Base-by-base conservation (phyloP, 768 basidiomycete genomes). In the Hemileccinum rubropunctum region DNA sequence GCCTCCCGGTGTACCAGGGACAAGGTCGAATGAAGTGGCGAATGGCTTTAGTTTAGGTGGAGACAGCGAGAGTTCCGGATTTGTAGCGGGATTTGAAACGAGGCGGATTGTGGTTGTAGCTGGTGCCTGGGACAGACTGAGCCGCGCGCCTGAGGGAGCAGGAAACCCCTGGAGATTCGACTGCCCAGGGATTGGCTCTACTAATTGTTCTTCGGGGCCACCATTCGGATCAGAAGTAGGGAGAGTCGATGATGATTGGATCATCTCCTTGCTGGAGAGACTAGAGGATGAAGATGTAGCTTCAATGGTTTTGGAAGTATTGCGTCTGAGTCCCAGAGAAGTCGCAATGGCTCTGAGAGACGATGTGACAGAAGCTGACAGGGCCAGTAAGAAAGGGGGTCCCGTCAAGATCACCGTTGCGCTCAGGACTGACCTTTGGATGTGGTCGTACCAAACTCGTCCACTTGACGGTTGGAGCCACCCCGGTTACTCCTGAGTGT, bases 291-390 rank as follows among this genome's bases (percentile, higher is more conserved):
- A 69, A 10, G 70, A 66, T 11, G 54, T 36, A 0, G 53, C 48
- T 26, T 26, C 42, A 15, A 30, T 38, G 30, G 42, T 40, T 45
- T 63, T 60, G 26, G 55, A 51, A 26, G 23, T 26, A 32, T 69
- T 63, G 26, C 82, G 82, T 65, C 83, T 88, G 58, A 90, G 75
- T 35, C 86, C 85, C 26, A 89, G 72, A 12, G 89, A 88, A 36
- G 73, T 83, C n/a, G 86, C 90, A 36, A 92, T 72, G 0, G 85
- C 82, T 63, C 77, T 85, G 53, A 93, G 77, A 33, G 90, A 91
- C 1, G 88, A 88, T 38, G 75, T 71, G 14, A 90, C 79, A n/a
- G 80, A 76, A 33, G 73, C 81, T 86, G 64, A 30, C 53, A 53
- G 42, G 32, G 20, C 35, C 14, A 21, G 44, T 57, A 35, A 51